Evolutionary conservation across 163 green algal genomes (phyloP), one percentile per base, ranked within the genome.

Genomic region (Chlamydomonas reinhardtii): DNA sequence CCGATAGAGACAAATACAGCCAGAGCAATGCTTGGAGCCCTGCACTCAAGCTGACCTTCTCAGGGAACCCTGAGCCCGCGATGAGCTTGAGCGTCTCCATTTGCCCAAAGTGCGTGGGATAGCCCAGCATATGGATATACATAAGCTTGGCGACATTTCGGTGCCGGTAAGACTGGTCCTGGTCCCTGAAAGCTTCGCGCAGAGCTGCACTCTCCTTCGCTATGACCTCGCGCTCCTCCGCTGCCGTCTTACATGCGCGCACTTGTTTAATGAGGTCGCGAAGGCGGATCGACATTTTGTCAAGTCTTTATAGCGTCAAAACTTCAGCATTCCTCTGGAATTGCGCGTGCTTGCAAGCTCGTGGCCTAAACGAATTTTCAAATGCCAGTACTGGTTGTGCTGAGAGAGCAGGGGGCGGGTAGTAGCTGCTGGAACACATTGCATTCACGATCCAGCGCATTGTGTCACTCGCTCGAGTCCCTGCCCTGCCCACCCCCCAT

Each of bases 121-220:
- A 99, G 25, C 98, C 98, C 74, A 99, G 95, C 97, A 99, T 99
- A 93, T 99, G 98, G 43, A 99, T 99, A 89, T 98, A 99, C 97
- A 99, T 98, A 25, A 99, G 95, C 94, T 99, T 99, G 71, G 98
- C 97, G 17, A 99, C 96, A 90, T 99, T 99, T 37, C 98, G 93
- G 89, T 97, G 96, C 56, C 95, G 71, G 88, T 96, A 96, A 62
- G 74, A 76, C 35, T 76, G 64, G 68, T 96, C 96, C 89, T 98
- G 93, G 70, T 97, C 93, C 84, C 94, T 92, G 90, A 98, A 99
- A 14, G 94, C 95, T 82, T 96, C 96, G 11, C 98, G 95, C 74
- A 99, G 92, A 2, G 97, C 97, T 32, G 98, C 97, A 66, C 88
- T 95, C 79, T 99, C 98, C 89, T 99, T 99, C 15, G 97, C 96